A percentile compares a stretch with the other conserved stretches of the same genome.
These are phyloP conservation scores for Carex littledalei DNA, from an alignment of 176 grass and related monocot genomes.

Conservation along the genomic window DNA sequence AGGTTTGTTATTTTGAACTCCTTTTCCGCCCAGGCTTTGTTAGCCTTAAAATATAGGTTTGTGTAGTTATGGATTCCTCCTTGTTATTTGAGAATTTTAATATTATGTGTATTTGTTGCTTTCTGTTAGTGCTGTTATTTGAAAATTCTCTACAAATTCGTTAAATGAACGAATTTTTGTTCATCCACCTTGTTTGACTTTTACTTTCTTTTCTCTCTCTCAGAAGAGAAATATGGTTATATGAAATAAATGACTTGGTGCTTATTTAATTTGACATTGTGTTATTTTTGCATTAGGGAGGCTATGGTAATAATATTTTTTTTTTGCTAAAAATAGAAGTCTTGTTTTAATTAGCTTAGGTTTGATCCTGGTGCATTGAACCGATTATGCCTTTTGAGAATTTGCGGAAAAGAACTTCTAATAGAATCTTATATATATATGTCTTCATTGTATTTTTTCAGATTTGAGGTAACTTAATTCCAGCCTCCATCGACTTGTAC, in stretches of 20 bases:
- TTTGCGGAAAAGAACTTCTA: background rate
- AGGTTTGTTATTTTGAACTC: background rate
- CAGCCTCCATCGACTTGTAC: conserved; percentile 9
- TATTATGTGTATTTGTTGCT: background rate
- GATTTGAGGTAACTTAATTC: conserved; percentile 20
- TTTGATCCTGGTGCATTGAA: conserved; percentile 16
- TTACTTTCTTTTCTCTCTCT: background rate
- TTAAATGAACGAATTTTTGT: background rate
- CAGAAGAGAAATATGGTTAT: background rate
- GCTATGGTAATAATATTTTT: background rate
- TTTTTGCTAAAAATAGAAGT: conserved; percentile 22
- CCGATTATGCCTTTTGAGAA: background rate
- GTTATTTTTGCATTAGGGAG: background rate
- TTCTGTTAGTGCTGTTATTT: background rate
- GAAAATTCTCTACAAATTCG: background rate
- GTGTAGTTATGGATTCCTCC: background rate
- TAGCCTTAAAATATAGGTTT: background rate
- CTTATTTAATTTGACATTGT: background rate
- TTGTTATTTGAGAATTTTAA: background rate
- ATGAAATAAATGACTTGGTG: background rate
- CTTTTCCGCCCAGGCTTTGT: background rate
- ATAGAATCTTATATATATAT: conserved; percentile 17
- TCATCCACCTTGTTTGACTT: background rate
- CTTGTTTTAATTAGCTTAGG: conserved; percentile 20
- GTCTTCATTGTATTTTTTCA: conserved; percentile 9